phyloP scores from a whole-genome alignment of 345 rosid species.

The Eucalyptus brandiana region DNA sequence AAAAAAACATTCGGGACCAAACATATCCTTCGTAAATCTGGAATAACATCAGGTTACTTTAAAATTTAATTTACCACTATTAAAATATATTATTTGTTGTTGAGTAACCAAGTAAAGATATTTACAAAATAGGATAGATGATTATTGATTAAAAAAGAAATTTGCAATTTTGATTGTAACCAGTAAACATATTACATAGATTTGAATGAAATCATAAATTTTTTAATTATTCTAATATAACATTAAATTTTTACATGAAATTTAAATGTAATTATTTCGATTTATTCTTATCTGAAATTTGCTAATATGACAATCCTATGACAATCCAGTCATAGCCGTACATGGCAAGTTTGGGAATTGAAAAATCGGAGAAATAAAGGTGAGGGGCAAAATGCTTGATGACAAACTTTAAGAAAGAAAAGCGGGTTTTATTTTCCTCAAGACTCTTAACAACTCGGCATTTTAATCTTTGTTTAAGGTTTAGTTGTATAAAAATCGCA shows the following conservation, averaged over 20 bases:
- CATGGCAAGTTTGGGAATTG: background rate
- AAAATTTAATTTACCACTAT: background rate
- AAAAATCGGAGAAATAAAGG: background rate
- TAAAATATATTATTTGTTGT: background rate
- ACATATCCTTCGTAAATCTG: background rate
- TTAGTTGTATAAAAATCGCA: background rate
- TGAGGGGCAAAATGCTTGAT: background rate
- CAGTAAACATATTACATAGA: no score
- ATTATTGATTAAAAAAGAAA: no score
- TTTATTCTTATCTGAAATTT: background rate
- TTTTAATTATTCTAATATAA: fast-evolving
- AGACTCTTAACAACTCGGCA: background rate
- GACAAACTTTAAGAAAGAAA: background rate
- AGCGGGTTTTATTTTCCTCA: background rate
- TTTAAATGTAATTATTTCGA: background rate
- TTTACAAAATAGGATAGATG: background rate
- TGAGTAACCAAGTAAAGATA: background rate
- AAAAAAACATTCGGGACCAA: background rate
- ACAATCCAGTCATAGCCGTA: background rate
- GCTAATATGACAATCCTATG: background rate
- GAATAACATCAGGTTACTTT: background rate
- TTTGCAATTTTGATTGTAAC: background rate
- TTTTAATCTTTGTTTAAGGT: background rate
- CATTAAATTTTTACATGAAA: fast-evolving
- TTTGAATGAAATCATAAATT: no score